Base-by-base conservation (phyloP, 306 rosid species). In the Inga oerstediana region DNA sequence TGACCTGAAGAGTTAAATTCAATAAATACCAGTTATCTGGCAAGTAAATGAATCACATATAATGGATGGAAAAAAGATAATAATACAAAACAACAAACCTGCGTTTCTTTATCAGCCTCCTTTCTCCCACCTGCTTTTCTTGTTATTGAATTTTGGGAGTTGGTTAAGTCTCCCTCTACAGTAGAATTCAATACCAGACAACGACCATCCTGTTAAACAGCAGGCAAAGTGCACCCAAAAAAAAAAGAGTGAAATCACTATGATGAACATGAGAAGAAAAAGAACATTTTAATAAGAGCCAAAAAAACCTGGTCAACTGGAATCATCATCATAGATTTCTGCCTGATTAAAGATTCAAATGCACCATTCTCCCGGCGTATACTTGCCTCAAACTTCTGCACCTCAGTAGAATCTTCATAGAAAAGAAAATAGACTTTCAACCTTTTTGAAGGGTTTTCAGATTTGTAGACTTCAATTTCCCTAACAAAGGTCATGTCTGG, bases 271-370 rank as follows among this genome's bases (percentile, higher is more conserved):
- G 67, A 75, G 52, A 62, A 79, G 76, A 79, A 82, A 81, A 59
- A 22, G 61, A 64, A 66, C 77, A 79, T 32, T 13, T 27, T 37
- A 17, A 39, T 37, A 34, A 49, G 69, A 65, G 12, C 67, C 44
- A 22, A 85, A 93, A 67, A 83, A 85, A 93, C 99, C 99, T 90
- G 99, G 81, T 96, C 96, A 84, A 91, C 91, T 67, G 98, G 97
- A 84, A 96, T 92, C 91, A 93, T 93, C 99, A 96, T 96, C 92
- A 92, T 83, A 79, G 98, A 96, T 84, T 96, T 96, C 89, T 93
- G 99, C 86, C 99, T 88, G 75, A 93, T 96, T 84, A 96, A 86
- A 85, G 99, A 96, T 91, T 96, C 99, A 87, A 96, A 96, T 64
- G 98, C 99, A 62, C 92, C 95, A 84, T 96, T 96, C 87, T 96